A percentile compares a stretch with the other conserved stretches of the same genome.
phyloP scores from a whole-genome alignment of 768 basidiomycete species.

The Sporobolomyces phaffii region DNA sequence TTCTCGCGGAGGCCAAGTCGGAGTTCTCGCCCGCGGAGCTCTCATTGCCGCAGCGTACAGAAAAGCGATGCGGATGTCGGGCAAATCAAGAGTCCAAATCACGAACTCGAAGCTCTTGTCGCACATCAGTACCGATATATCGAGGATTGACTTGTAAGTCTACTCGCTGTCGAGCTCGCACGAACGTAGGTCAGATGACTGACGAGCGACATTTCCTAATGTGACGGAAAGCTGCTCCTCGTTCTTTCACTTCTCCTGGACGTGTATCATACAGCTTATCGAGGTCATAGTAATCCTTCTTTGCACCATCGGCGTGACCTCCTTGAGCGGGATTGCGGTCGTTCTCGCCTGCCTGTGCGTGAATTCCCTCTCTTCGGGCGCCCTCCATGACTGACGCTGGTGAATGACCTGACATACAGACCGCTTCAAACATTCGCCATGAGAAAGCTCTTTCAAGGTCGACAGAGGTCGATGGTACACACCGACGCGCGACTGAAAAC shows the following conservation, averaged over 20 bases:
- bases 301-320: slow-evolving; percentile 61
- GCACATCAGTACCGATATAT: slow-evolving; percentile 85
- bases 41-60: slow-evolving; percentile 81
- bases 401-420: too few species aligned
- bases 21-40: slow-evolving; percentile 70
- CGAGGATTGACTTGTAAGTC: slow-evolving; percentile 77
- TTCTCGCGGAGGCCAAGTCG: slow-evolving; percentile 61
- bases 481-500: slow-evolving; percentile 81
- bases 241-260: slow-evolving; percentile 56
- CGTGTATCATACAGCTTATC: slow-evolving; percentile 60
- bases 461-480: slow-evolving; percentile 72
- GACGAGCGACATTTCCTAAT: not conserved
- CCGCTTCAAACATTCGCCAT: slow-evolving; percentile 69
- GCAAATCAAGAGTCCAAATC: slow-evolving; percentile 67
- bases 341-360: slow-evolving; percentile 54
- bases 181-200: too few species aligned
- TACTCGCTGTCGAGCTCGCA: slow-evolving; percentile 10
- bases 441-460: slow-evolving; percentile 62
- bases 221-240: not conserved
- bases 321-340: slow-evolving; percentile 56
- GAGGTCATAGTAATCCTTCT: slow-evolving; percentile 70
- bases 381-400: too few species aligned
- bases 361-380: not conserved
- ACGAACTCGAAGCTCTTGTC: slow-evolving; percentile 85
- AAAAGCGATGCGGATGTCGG: slow-evolving; percentile 66